Percentiles rank a stretch among this genome's conserved stretches.
These are phyloP conservation scores for Trichophyton simii DNA, from an alignment of 2,329 filamentous ascomycete genomes.

Conservation along the genomic window DNA sequence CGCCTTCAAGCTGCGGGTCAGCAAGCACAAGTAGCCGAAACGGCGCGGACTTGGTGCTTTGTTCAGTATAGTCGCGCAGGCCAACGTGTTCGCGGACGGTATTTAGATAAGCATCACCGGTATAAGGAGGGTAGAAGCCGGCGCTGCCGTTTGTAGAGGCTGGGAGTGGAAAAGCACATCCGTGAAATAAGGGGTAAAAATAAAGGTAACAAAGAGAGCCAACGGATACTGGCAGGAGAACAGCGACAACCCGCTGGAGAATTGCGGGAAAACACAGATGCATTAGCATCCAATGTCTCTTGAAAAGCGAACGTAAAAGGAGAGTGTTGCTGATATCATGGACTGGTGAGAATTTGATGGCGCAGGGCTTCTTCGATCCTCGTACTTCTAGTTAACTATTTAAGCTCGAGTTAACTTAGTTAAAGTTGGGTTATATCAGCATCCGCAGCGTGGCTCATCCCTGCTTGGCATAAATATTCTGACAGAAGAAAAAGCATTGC, in stretches of 20 bases:
- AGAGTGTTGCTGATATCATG: neutral
- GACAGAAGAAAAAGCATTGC: too few species aligned
- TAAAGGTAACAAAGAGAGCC: constrained; percentile 68
- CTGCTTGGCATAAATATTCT: neutral
- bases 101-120: constrained; percentile 20
- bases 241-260: constrained; percentile 33
- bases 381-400: neutral
- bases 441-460: neutral
- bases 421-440: neutral
- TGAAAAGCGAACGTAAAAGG: neutral
- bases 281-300: constrained; percentile 7
- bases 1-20: constrained; percentile 88
- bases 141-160: neutral
- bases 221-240: constrained; percentile 54
- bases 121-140: constrained; percentile 7
- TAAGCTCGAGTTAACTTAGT: neutral
- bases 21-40: constrained; percentile 80
- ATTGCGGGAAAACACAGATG: constrained; percentile 40
- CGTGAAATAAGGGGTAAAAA: constrained; percentile 67
- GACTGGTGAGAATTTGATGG: neutral
- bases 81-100: constrained; percentile 28
- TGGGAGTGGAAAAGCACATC: constrained; percentile 60
- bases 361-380: neutral
- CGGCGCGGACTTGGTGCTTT: constrained; percentile 41
- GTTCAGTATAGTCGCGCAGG: constrained; percentile 7